These are phyloP conservation scores for Cytospora mali DNA, from an alignment of 2,329 filamentous ascomycete genomes.

Conservation along the genomic window DNA sequence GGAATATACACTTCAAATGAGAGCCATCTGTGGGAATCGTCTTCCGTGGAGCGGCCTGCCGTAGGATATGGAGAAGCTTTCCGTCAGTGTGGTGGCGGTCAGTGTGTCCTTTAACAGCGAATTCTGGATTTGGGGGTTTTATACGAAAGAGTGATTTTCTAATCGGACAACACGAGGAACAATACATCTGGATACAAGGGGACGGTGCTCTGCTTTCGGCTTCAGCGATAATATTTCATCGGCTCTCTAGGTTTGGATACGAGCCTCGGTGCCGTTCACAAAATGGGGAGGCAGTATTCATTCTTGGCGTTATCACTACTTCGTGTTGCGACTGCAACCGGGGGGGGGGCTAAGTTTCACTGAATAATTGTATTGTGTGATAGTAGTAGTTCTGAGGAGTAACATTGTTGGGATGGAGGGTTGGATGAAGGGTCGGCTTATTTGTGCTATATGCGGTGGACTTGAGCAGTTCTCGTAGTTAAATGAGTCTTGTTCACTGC, in stretches of 20 bases:
- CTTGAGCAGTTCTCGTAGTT: not conserved
- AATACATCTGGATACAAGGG: not conserved
- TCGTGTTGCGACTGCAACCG: constrained; percentile 8
- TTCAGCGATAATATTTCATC: not conserved
- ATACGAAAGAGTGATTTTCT: not conserved
- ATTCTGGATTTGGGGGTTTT: not conserved
- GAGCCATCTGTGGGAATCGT: too few species aligned
- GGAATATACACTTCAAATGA: too few species aligned
- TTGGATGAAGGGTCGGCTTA: not conserved
- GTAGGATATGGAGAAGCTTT: not conserved
- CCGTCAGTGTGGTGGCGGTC: not conserved
- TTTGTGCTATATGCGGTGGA: not conserved
- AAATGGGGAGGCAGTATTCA: not conserved
- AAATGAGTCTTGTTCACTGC: not conserved
- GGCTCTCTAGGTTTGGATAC: not conserved
- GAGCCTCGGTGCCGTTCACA: not conserved
- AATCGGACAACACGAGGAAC: not conserved
- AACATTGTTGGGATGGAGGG: not conserved
- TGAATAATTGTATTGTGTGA: constrained; percentile 19
- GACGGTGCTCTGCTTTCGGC: not conserved
- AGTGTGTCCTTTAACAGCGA: not conserved
- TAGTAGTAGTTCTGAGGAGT: constrained; percentile 1
- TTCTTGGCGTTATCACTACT: not conserved
- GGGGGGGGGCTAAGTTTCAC: constrained; percentile 6
- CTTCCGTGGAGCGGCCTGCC: too few species aligned